These are phyloP conservation scores for Phlebiopsis gigantea DNA, from an alignment of 768 basidiomycete species.

Conservation along the genomic window DNA sequence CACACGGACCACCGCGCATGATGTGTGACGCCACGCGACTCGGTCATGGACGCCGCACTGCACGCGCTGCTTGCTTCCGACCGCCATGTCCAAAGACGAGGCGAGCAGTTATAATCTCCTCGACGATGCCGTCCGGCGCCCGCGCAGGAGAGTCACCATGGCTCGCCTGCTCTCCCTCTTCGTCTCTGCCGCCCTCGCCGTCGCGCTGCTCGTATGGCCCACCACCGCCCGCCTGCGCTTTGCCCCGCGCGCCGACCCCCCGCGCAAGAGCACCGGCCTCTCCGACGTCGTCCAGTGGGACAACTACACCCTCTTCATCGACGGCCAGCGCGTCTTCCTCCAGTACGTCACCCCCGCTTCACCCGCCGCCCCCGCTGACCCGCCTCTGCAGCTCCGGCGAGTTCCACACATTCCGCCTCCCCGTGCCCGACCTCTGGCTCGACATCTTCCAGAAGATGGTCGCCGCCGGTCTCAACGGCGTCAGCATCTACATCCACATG, in stretches of 20 bases:
- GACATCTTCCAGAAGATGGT: conserved; percentile 80
- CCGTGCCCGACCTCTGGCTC: conserved; percentile 74
- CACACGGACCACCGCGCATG: not conserved
- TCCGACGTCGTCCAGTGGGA: conserved; percentile 49
- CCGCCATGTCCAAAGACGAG: not conserved
- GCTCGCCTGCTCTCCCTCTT: not conserved
- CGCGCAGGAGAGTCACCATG: not conserved
- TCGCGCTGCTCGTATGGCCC: not conserved
- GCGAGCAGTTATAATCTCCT: not conserved
- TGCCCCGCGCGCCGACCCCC: conserved; percentile 16
- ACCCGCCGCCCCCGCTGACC: not conserved
- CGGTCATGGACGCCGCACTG: not conserved
- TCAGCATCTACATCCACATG: conserved; percentile 75
- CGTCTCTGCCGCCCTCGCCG: not conserved
- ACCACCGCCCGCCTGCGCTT: not conserved
- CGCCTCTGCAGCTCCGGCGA: conserved; percentile 61
- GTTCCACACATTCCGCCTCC: conserved; percentile 79
- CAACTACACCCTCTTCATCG: conserved; percentile 64
- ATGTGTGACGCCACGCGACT: conserved; percentile 1
- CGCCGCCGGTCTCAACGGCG: conserved; percentile 73
- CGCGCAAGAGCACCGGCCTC: conserved; percentile 22
- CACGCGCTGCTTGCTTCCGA: not conserved
- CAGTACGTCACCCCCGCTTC: conserved; percentile 42
- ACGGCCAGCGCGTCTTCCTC: conserved; percentile 66
- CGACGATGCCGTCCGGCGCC: not conserved